These are phyloP conservation scores for Xylariaceae sp. DNA, from an alignment of 2,329 filamentous ascomycete species.

Conservation along the genomic window DNA sequence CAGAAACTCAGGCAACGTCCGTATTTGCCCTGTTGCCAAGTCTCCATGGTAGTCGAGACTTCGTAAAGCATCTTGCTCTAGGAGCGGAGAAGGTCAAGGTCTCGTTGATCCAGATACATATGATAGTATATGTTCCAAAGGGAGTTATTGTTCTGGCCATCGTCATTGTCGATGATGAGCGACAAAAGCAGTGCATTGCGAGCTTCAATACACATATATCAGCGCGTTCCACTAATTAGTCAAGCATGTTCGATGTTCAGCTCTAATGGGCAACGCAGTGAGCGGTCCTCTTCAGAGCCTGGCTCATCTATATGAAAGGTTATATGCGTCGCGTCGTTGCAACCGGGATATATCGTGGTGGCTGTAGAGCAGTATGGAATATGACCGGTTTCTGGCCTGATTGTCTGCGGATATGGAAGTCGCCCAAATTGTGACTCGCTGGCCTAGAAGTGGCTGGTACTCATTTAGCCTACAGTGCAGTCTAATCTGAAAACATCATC, in stretches of 20 bases:
- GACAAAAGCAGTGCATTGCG: slow-evolving; percentile 59
- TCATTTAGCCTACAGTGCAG: slow-evolving; percentile 54
- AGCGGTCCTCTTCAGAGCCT: slow-evolving; percentile 46
- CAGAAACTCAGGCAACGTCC: slow-evolving; percentile 54
- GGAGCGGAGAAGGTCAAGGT: slow-evolving; percentile 45
- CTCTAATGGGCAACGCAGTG: slow-evolving; percentile 55
- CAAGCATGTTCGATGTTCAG: slow-evolving; percentile 39
- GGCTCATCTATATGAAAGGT: slow-evolving; percentile 56
- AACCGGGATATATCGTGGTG: slow-evolving; percentile 64
- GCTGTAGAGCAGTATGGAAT: slow-evolving; percentile 54
- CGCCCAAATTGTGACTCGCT: slow-evolving; percentile 63
- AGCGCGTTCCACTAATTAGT: background rate
- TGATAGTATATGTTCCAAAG: slow-evolving; percentile 66
- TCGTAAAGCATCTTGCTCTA: slow-evolving; percentile 54
- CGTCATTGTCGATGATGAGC: slow-evolving; percentile 53
- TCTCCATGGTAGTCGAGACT: slow-evolving; percentile 46
- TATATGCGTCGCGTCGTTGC: slow-evolving; percentile 59
- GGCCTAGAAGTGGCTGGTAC: slow-evolving; percentile 55
- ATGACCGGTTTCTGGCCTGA: slow-evolving; percentile 37
- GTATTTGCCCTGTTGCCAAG: slow-evolving; percentile 56
- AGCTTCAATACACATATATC: slow-evolving; percentile 46
- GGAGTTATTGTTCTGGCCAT: slow-evolving; percentile 29
- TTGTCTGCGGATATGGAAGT: slow-evolving; percentile 59
- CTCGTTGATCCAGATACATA: slow-evolving; percentile 50
- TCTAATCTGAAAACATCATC: slow-evolving; percentile 49